A percentile compares a stretch with the other conserved stretches of the same genome.
These are phyloP conservation scores for Xylaria polymorpha DNA, from an alignment of 2,329 filamentous ascomycete species.

Conservation along the genomic window DNA sequence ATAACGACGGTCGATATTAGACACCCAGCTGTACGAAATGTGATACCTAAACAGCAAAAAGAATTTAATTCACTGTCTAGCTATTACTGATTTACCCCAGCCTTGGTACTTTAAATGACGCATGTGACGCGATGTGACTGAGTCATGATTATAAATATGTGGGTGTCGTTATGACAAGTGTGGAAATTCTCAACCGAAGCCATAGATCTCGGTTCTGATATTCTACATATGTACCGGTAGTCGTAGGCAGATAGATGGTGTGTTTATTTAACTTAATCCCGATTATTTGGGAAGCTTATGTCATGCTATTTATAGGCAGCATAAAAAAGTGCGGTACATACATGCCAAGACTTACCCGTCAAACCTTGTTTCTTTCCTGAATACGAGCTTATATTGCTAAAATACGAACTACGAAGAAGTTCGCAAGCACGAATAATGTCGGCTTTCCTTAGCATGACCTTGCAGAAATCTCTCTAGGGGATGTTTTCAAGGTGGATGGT, in stretches of 20 bases:
- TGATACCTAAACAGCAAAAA: too few relatives aligned
- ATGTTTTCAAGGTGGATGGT: not conserved
- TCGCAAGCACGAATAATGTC: not conserved
- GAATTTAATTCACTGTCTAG: too few relatives aligned
- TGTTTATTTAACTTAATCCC: not conserved
- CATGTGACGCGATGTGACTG: conserved; percentile 11
- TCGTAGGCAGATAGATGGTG: not conserved
- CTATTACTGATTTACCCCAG: not conserved
- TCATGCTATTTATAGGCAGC: conserved; percentile 15
- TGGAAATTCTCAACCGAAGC: not conserved
- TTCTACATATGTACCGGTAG: not conserved
- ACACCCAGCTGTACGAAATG: too few relatives aligned
- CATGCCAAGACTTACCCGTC: not conserved
- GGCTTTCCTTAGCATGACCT: too few relatives aligned
- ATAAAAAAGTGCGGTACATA: not conserved
- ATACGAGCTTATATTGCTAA: not conserved
- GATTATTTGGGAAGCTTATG: not conserved
- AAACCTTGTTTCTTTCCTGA: conserved; percentile 23
- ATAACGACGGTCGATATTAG: not conserved
- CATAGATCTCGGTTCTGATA: not conserved
- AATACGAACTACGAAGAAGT: not conserved
- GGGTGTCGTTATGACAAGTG: conserved; percentile 8
- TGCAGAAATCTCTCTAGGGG: not conserved
- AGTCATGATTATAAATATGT: conserved; percentile 20
- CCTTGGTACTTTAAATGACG: not conserved